Conservation (phyloP, 1,284 basidiomycete genomes). For the Rhodofomes roseus region DNA sequence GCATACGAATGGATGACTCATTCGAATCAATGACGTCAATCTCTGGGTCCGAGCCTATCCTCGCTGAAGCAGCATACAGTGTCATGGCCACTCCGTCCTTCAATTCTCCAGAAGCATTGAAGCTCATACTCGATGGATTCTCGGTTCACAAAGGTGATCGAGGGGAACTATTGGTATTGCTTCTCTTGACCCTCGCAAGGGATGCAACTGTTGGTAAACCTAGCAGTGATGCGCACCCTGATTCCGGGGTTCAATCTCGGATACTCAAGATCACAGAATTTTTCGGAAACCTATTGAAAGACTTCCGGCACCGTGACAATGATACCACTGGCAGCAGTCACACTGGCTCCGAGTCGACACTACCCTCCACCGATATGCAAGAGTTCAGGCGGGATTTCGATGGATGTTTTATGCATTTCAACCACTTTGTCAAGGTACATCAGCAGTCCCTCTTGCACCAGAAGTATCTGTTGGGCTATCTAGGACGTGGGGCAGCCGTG, state of each 20-base stretch:
- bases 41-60: not conserved
- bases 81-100: not conserved
- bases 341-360: no score
- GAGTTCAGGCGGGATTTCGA: not conserved
- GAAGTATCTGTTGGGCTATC: not conserved
- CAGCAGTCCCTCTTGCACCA: not conserved
- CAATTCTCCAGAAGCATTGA: not conserved
- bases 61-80: not conserved
- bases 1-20: not conserved
- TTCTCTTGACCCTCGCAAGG: not conserved
- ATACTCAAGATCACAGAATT: not conserved
- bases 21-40: not conserved
- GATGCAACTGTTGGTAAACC: not conserved
- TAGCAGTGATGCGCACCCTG: not conserved
- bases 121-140: not conserved
- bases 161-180: not conserved
- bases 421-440: not conserved
- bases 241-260: not conserved
- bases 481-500: not conserved
- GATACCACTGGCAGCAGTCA: not conserved
- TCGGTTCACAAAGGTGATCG: not conserved
- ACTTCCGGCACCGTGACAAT: no score
- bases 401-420: not conserved
- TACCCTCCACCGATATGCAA: not conserved
- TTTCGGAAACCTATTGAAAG: not conserved